Conservation (phyloP, 2,329 filamentous ascomycete species). For the Lecanosticta acicola region DNA sequence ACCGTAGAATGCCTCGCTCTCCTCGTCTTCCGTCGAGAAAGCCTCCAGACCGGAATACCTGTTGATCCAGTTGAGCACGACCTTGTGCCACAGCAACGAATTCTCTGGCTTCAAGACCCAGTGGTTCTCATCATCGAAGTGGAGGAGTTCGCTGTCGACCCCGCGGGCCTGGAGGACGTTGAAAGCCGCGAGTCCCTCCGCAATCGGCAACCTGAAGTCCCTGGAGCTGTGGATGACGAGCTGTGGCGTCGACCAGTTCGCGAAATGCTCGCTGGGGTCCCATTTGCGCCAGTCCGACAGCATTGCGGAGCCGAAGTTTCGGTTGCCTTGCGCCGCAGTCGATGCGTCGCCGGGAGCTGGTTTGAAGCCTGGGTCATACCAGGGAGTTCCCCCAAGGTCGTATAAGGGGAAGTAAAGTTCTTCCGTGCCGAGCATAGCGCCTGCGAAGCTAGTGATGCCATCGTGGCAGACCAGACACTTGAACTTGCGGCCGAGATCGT, state of each 20-base stretch:
- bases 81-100: conserved; percentile 79
- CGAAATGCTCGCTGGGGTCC: conserved; percentile 52
- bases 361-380: conserved; percentile 37
- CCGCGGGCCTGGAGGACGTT: conserved; percentile 73
- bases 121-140: conserved; percentile 74
- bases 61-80: conserved; percentile 74
- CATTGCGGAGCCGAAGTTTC: conserved; percentile 16
- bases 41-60: conserved; percentile 50
- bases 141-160: conserved; percentile 70
- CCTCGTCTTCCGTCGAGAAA: conserved; percentile 34
- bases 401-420: conserved; percentile 53
- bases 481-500: conserved; percentile 76
- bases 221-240: conserved; percentile 85
- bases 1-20: conserved; percentile 27
- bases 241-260: conserved; percentile 79
- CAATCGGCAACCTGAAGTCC: conserved; percentile 81
- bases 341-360: conserved; percentile 5
- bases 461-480: conserved; percentile 70
- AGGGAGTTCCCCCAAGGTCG: conserved; percentile 47
- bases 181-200: conserved; percentile 78
- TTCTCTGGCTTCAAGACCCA: conserved; percentile 93
- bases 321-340: conserved; percentile 9
- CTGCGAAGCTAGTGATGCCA: conserved; percentile 27
- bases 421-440: conserved; percentile 37
- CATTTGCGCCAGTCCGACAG: conserved; percentile 34